Conservation (phyloP, 208 protist genomes). For the Trichomonas vaginalis region DNA sequence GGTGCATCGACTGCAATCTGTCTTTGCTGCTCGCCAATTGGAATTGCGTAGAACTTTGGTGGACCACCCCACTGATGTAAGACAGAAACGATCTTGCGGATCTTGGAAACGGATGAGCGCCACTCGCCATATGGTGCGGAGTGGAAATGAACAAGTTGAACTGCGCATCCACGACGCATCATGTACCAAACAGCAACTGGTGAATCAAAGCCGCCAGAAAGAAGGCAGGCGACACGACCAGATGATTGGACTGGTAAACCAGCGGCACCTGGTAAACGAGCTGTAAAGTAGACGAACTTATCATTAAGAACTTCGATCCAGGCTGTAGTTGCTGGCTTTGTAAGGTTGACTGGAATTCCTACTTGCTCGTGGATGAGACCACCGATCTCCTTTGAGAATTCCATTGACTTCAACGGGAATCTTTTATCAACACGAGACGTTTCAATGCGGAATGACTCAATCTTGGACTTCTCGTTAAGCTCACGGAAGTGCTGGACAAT, state of each 20-base stretch:
- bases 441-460: not conserved
- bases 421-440: not conserved
- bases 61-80: not conserved
- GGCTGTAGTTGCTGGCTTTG: not conserved
- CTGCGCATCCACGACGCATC: not conserved
- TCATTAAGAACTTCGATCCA: not conserved
- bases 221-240: not conserved
- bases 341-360: not conserved
- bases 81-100: not conserved
- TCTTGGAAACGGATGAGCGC: not conserved
- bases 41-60: not conserved
- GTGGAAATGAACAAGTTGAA: not conserved
- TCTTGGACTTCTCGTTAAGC: not conserved
- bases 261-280: not conserved
- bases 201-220: not conserved
- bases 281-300: not conserved
- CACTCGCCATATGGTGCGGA: not conserved
- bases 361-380: not conserved
- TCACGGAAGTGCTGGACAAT: not conserved
- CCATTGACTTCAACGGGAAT: not conserved
- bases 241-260: not conserved
- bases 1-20: not conserved
- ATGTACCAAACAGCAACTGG: not conserved
- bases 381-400: not conserved
- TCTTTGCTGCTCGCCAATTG: not conserved